Evolutionary conservation across 2,329 filamentous ascomycete genomes (phyloP).

Genomic region (Cytospora schulzeri): DNA sequence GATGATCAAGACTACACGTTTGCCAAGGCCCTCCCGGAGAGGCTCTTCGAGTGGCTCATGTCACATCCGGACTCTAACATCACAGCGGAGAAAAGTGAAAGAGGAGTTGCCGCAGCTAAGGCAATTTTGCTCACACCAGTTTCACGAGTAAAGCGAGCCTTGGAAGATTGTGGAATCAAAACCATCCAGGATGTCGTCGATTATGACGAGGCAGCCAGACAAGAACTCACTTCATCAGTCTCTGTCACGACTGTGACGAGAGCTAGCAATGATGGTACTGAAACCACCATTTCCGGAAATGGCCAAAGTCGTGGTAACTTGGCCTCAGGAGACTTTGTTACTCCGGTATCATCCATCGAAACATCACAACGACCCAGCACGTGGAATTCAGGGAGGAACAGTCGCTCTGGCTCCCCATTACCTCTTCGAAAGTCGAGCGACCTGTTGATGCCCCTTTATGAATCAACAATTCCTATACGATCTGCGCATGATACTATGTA

Average conservation of each 20-base stretch:
- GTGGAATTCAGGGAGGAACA: neutral
- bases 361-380: neutral
- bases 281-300: neutral
- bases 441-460: too few species aligned
- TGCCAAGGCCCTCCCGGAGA: slow-evolving; percentile 32
- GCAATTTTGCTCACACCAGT: neutral
- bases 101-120: slow-evolving; percentile 16
- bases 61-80: slow-evolving; percentile 30
- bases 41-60: slow-evolving; percentile 41
- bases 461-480: neutral
- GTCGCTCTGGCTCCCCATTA: neutral
- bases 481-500: slow-evolving; percentile 10
- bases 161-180: slow-evolving; percentile 30
- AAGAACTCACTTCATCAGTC: neutral
- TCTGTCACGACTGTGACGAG: neutral
- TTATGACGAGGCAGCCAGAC: neutral
- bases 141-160: slow-evolving; percentile 10
- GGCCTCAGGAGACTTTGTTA: neutral
- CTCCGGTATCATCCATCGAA: neutral
- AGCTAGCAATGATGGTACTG: neutral
- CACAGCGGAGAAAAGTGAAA: neutral
- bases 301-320: neutral
- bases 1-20: slow-evolving; percentile 36
- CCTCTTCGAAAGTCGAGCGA: neutral
- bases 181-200: neutral